Evolutionary conservation across 2,329 filamentous ascomycete species (phyloP), one percentile per base, ranked within the genome.

Genomic region (Verticillium zaregamsianum): DNA sequence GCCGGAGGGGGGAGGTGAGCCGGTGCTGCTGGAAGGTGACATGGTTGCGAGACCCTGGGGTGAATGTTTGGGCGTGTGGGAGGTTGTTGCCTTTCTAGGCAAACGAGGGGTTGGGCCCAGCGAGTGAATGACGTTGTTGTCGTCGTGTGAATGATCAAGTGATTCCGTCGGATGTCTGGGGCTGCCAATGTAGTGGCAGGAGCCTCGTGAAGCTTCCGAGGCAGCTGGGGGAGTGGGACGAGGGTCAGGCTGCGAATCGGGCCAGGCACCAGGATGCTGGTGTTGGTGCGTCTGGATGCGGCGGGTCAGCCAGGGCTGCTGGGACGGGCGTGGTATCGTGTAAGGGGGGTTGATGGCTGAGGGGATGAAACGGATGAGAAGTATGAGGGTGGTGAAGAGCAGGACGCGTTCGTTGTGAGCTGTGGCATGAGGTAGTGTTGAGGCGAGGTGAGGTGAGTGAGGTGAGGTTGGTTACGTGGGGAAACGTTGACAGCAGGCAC

Each of bases 1-100:
- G 58, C 59, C 45, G 61, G 55, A 66, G 32, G 32, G 58, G 20
- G 35, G 59, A 55, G 7, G 65, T 52, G 54, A 67, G 61, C 62
- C 66, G 64, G 58, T 25, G 31, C 17, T 59, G 14, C 28, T 59
- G 17, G 58, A 59, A 31, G 58, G 45, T 25, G 52, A 20, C 52
- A 54, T 59, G 28, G 17, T 45, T 7, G 31, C 28, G 40, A 11
- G n/a, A 5, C 23, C 1, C 9, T 32, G 31, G 28, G 28, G 23
- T 37, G 55, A 56, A 56, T 23, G 55, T 56, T 59, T 59, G 37
- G 20, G 17, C 49, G 33, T 17, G 58, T 25, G 25, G 56, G 23
- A n/a, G 20, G 55, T 37, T 20, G 55, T 33, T 56, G 23, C 33
- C 55, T 23, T 56, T 25, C 32, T 56, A 56, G 32, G 40, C 40